A percentile compares a stretch with the other conserved stretches of the same genome.
Evolutionary conservation across 225 moss, liverwort and hornwort genomes (phyloP).

Genomic region (Sphagnum contortum): DNA sequence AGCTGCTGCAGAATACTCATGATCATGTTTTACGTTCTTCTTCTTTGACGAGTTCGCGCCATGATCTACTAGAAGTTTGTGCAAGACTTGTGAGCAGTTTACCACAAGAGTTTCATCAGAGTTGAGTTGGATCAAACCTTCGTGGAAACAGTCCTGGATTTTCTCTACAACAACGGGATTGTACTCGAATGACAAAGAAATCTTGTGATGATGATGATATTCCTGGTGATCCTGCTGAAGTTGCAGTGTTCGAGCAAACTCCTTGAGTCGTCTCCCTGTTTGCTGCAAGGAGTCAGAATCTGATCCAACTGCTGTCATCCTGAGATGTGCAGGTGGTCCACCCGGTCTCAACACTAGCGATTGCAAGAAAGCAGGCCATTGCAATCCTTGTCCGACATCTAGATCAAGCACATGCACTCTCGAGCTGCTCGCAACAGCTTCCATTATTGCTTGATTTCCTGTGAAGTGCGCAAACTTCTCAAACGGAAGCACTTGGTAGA

Average conservation of each 20-base stretch:
- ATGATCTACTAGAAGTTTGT: neutral
- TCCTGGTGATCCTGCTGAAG: too few species aligned
- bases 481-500: conserved; percentile 29
- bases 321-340: conserved; percentile 26
- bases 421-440: conserved; percentile 28
- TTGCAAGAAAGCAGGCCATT: conserved; percentile 42
- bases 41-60: too few species aligned
- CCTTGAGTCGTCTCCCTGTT: conserved; percentile 27
- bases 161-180: too few species aligned
- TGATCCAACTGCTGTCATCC: conserved; percentile 13
- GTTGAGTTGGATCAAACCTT: conserved; percentile 22
- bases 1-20: too few species aligned
- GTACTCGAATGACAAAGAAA: too few species aligned
- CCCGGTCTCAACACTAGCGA: conserved; percentile 23
- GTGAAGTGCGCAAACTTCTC: conserved; percentile 39
- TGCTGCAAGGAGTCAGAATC: conserved; percentile 14
- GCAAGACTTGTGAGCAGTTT: conserved; percentile 22
- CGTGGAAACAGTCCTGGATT: conserved; percentile 18
- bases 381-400: conserved; percentile 30
- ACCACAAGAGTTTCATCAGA: conserved; percentile 31
- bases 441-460: conserved; percentile 34
- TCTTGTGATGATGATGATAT: too few species aligned
- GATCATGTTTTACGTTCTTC: too few species aligned
- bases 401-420: conserved; percentile 38
- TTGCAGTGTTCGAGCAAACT: conserved; percentile 15